A percentile compares a stretch with the other conserved stretches of the same genome.
phyloP scores from a whole-genome alignment of 495 filamentous ascomycete species.

The Recurvomyces mirabilis region DNA sequence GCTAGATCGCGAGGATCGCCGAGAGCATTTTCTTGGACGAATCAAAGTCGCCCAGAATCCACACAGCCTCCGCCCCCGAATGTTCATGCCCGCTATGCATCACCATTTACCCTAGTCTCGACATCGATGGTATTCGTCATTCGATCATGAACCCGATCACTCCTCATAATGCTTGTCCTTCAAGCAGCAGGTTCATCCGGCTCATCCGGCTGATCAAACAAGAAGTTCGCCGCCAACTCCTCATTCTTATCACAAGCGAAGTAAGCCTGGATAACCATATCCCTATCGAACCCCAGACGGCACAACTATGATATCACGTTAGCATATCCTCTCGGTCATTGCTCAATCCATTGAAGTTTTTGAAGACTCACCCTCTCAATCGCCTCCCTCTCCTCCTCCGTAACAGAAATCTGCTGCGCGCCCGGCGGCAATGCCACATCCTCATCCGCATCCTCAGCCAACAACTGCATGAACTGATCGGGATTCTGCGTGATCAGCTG shows the following conservation, averaged over 20 bases:
- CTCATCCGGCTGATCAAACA: constrained; percentile 94
- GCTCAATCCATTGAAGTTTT: too few species aligned
- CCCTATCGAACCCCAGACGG: constrained; percentile 81
- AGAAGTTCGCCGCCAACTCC: constrained; percentile 91
- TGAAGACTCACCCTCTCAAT: constrained; percentile 74
- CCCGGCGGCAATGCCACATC: constrained; percentile 75
- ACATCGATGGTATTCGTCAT: too few species aligned
- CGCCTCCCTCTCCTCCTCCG: constrained; percentile 89
- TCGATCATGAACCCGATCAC: too few species aligned
- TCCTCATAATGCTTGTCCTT: too few species aligned
- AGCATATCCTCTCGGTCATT: too few species aligned
- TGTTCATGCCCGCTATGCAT: too few species aligned
- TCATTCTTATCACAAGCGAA: constrained; percentile 99
- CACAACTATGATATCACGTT: constrained; percentile 66
- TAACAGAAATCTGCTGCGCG: constrained; percentile 78
- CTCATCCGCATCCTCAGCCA: constrained; percentile 64
- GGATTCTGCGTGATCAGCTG: constrained; percentile 80
- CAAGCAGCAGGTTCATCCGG: constrained; percentile 44
- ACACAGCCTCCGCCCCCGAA: too few species aligned
- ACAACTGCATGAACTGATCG: constrained; percentile 78
- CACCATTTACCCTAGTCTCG: too few species aligned
- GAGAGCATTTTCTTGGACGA: too few species aligned
- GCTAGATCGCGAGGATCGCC: too few species aligned
- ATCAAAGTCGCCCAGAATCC: too few species aligned
- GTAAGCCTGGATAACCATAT: constrained; percentile 93